Conservation (phyloP, 768 basidiomycete species). For the Boletellus ananas region DNA sequence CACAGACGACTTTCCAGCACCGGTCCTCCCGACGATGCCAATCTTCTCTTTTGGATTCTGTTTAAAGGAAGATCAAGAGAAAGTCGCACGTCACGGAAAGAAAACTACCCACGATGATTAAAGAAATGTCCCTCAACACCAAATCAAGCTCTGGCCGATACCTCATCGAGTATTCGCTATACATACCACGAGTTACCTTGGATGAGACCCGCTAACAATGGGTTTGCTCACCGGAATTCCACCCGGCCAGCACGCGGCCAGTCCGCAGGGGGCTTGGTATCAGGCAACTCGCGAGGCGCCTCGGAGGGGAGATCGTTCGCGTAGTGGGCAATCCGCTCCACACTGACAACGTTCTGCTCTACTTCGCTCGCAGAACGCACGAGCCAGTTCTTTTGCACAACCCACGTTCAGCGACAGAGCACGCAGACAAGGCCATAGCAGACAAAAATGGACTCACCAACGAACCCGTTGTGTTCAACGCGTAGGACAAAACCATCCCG, state of each 20-base stretch:
- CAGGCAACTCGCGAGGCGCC: conserved; percentile 66
- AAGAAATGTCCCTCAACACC: conserved; percentile 70
- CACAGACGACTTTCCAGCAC: conserved; percentile 75
- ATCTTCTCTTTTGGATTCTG: conserved; percentile 79
- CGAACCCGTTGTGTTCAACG: conserved; percentile 74
- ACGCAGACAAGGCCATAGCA: no score
- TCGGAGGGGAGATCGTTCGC: conserved; percentile 63
- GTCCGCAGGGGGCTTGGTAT: conserved; percentile 43
- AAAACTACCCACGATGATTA: conserved; percentile 54
- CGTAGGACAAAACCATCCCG: conserved; percentile 85
- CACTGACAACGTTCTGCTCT: conserved; percentile 87
- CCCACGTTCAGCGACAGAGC: background rate
- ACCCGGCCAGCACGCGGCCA: conserved; percentile 80
- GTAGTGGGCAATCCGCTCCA: conserved; percentile 85
- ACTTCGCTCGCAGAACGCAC: conserved; percentile 84
- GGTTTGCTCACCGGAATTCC: conserved; percentile 59
- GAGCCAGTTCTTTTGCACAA: conserved; percentile 61
- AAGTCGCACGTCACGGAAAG: background rate
- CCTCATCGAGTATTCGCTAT: conserved; percentile 64
- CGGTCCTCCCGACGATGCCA: conserved; percentile 86
- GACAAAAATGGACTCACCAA: conserved; percentile 45
- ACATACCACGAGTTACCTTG: no score
- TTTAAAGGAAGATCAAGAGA: conserved; percentile 5
- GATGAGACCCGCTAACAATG: no score
- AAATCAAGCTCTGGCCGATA: conserved; percentile 81